These are phyloP conservation scores for Digitaria exilis DNA, from an alignment of 202 grass and related monocot species.

Conservation along the genomic window DNA sequence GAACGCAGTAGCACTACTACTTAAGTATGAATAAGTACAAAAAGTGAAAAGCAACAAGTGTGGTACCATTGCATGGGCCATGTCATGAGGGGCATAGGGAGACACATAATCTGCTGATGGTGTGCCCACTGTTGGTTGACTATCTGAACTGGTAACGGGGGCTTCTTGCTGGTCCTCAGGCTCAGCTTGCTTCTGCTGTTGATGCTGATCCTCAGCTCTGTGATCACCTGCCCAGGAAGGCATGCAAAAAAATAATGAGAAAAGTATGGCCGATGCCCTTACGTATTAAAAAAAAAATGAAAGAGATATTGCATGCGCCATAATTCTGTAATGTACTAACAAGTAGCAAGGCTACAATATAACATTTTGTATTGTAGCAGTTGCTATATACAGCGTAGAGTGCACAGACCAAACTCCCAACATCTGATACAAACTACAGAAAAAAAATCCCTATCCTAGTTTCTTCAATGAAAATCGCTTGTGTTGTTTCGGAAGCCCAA, in stretches of 20 bases:
- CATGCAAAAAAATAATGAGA: constrained; percentile 15
- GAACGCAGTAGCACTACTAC: neutral
- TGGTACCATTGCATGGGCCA: constrained; percentile 60
- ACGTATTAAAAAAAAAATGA: neutral
- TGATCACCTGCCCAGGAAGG: constrained; percentile 42
- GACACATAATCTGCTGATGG: constrained; percentile 55
- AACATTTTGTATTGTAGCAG: neutral
- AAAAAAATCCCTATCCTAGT: neutral
- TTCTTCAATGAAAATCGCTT: neutral
- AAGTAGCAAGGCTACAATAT: neutral
- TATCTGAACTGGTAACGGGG: constrained; percentile 48
- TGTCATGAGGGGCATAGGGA: constrained; percentile 51
- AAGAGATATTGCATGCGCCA: neutral
- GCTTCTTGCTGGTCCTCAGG: constrained; percentile 52
- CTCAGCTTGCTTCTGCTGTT: constrained; percentile 52
- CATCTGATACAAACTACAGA: neutral
- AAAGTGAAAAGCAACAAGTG: constrained; percentile 23
- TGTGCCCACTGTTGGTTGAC: constrained; percentile 57
- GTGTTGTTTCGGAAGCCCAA: neutral
- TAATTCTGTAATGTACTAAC: neutral
- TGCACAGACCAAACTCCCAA: neutral
- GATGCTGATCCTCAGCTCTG: constrained; percentile 49
- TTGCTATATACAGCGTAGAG: neutral
- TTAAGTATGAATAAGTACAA: neutral
- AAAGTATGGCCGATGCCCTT: neutral